Evolutionary conservation across 75 land plant genomes (phyloP).

Genomic region (Pinus taeda): DNA sequence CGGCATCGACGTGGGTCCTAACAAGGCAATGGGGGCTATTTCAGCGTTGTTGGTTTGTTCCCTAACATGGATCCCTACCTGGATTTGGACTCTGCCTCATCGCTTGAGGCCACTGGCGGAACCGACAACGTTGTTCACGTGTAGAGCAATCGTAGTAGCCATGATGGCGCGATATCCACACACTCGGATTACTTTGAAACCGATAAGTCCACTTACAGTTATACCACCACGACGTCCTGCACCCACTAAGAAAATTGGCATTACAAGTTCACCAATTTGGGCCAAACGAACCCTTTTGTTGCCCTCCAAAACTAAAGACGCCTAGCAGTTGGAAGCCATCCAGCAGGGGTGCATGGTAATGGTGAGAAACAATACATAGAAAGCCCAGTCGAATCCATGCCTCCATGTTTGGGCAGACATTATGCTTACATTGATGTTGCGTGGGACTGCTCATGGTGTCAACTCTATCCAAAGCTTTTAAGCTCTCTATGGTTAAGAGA

Average conservation of each 20-base stretch:
- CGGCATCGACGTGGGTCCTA: too few species aligned
- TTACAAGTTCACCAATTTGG: too few species aligned
- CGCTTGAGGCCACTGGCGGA: too few species aligned
- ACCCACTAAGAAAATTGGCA: constrained; percentile 18
- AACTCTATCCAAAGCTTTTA: too few species aligned
- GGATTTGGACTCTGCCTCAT: too few species aligned
- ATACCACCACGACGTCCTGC: constrained; percentile 27
- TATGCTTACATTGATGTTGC: too few species aligned
- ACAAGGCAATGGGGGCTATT: too few species aligned
- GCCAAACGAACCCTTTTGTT: constrained; percentile 16
- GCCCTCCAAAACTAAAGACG: background rate
- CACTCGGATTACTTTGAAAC: constrained; percentile 9
- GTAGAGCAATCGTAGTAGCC: background rate
- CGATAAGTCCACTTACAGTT: constrained; percentile 29
- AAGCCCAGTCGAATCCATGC: background rate
- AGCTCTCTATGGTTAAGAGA: too few species aligned
- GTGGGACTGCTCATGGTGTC: too few species aligned
- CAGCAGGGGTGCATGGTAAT: constrained; percentile 8
- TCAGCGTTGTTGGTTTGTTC: too few species aligned
- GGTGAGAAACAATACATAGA: constrained; percentile 2
- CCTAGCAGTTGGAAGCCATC: background rate
- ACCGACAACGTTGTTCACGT: too few species aligned
- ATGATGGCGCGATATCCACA: background rate
- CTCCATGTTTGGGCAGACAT: background rate
- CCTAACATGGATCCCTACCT: too few species aligned